phyloP scores from a whole-genome alignment of 202 grass and related monocot species.

The Zizania palustris region DNA sequence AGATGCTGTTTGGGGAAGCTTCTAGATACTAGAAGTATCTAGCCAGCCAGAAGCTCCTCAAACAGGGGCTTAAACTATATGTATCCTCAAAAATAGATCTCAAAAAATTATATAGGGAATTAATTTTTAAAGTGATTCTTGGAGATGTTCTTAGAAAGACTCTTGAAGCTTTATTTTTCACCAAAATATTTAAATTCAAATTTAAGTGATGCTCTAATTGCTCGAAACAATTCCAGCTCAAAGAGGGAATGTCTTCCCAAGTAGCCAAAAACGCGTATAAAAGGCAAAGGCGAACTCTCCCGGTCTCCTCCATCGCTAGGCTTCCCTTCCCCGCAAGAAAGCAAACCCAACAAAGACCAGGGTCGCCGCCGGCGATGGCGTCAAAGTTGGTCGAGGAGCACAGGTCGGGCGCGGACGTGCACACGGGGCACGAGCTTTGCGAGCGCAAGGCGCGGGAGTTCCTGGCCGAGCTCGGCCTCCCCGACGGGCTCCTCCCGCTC shows the following conservation, averaged over 20 bases:
- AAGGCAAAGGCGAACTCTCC: neutral
- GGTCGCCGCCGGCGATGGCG: conserved; percentile 38
- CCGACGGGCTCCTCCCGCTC: conserved; percentile 59
- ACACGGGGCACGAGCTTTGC: conserved; percentile 47
- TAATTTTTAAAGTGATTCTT: too few relatives aligned
- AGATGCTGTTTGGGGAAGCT: too few relatives aligned
- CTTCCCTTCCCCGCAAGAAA: neutral
- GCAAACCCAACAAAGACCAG: neutral
- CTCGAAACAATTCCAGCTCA: neutral
- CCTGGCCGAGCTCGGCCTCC: conserved; percentile 61
- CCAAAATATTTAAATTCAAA: too few relatives aligned
- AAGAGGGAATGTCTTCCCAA: neutral
- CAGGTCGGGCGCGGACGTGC: conserved; percentile 57
- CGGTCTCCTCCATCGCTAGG: too few relatives aligned
- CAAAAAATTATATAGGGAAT: too few relatives aligned
- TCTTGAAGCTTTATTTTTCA: too few relatives aligned
- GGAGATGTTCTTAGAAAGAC: too few relatives aligned
- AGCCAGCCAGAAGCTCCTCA: too few relatives aligned
- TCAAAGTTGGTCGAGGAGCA: conserved; percentile 56
- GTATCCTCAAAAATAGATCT: too few relatives aligned
- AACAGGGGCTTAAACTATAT: too few relatives aligned
- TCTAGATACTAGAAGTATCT: too few relatives aligned
- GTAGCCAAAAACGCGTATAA: conserved; percentile 30
- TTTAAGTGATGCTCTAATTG: too few relatives aligned
- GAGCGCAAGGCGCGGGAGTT: conserved; percentile 45